Evolutionary conservation across 331 rosid species (phyloP).

Genomic region (Quercus lobata): DNA sequence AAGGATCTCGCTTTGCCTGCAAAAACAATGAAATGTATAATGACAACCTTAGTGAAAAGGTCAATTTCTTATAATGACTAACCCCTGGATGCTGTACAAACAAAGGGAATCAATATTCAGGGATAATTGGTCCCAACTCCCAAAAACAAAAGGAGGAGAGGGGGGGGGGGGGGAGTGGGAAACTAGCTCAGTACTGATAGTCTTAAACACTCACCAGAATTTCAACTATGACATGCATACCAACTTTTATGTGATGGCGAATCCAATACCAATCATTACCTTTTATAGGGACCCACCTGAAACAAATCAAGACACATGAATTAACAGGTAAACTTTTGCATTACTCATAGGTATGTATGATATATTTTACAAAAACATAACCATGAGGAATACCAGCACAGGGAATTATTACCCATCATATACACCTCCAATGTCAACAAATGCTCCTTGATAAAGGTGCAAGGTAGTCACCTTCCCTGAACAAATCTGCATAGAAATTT

Average conservation of each 20-base stretch:
- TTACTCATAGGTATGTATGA: background rate
- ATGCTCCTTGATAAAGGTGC: slow-evolving; percentile 97
- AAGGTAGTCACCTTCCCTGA: slow-evolving; percentile 72
- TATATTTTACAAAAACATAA: background rate
- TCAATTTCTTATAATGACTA: background rate
- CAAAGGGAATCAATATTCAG: background rate
- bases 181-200: background rate
- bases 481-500: slow-evolving; percentile 65
- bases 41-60: background rate
- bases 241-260: slow-evolving; percentile 96
- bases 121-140: background rate
- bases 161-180: background rate
- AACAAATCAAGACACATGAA: slow-evolving; percentile 32
- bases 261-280: slow-evolving; percentile 97
- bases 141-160: background rate
- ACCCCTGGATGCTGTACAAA: background rate
- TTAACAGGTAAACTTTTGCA: slow-evolving; percentile 15
- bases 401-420: slow-evolving; percentile 67
- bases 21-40: slow-evolving; percentile 7
- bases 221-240: slow-evolving; percentile 83
- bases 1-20: slow-evolving; percentile 97
- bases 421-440: slow-evolving; percentile 98
- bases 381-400: background rate
- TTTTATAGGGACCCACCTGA: slow-evolving; percentile 95
- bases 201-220: slow-evolving; percentile 63